Evolutionary conservation across 1,284 basidiomycete genomes (phyloP).

Genomic region (Cryptococcus maquisensis): DNA sequence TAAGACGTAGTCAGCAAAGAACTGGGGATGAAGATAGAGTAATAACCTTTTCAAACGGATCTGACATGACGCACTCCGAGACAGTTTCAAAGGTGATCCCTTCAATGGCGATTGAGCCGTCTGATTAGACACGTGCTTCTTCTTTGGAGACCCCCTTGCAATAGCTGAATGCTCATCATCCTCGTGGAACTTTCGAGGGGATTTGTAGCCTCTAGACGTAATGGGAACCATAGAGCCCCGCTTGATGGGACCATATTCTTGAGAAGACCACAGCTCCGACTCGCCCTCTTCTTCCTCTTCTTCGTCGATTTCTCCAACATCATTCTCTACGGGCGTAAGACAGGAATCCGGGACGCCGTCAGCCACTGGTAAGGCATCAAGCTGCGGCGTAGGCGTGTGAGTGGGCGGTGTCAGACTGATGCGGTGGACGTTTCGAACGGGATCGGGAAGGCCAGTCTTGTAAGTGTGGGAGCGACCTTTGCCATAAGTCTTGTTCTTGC

Average conservation of each 20-base stretch:
- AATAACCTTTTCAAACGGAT: neutral
- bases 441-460: constrained; percentile 11
- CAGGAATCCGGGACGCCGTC: neutral
- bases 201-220: neutral
- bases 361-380: no score
- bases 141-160: no score
- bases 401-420: neutral
- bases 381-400: neutral
- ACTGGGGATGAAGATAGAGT: neutral
- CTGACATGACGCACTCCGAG: neutral
- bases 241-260: neutral
- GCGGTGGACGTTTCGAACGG: neutral
- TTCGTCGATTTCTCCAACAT: neutral
- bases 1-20: neutral
- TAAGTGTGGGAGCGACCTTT: constrained; percentile 14
- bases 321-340: neutral
- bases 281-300: neutral
- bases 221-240: neutral
- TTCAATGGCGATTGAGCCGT: no score
- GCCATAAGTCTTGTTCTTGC: constrained; percentile 7
- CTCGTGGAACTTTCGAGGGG: no score
- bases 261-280: neutral
- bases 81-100: neutral
- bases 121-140: no score
- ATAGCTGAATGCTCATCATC: no score